Evolutionary conservation across 495 filamentous ascomycete species (phyloP).

Genomic region (Neurospora sp.): DNA sequence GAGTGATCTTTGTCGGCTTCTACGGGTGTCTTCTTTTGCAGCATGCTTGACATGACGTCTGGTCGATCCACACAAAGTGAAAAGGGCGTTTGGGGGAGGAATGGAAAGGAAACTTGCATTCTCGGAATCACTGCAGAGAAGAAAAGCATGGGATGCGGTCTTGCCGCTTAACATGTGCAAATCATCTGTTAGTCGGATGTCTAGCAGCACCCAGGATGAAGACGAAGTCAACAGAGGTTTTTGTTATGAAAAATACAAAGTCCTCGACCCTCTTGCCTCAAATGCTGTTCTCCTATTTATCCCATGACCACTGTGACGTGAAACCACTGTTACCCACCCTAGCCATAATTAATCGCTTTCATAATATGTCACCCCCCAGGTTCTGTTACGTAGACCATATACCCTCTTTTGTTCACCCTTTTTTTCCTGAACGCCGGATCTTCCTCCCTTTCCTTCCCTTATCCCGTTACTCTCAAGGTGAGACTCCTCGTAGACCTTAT

Average conservation of each 20-base stretch:
- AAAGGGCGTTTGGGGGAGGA: conserved; percentile 17
- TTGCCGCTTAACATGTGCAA: background rate
- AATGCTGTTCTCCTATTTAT: background rate
- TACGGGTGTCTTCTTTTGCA: conserved; percentile 10
- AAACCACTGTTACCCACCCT: background rate
- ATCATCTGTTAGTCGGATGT: background rate
- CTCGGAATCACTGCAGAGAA: conserved; percentile 11
- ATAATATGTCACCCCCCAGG: background rate
- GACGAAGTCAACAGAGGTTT: background rate
- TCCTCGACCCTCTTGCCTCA: background rate
- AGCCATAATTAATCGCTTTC: background rate
- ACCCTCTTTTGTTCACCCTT: background rate
- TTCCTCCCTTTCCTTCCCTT: background rate
- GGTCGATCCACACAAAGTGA: background rate
- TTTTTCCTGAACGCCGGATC: background rate
- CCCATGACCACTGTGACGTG: background rate
- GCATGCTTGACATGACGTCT: conserved; percentile 4
- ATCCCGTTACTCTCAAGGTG: background rate
- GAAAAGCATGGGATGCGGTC: background rate
- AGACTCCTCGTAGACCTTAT: background rate
- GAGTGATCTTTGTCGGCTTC: conserved; percentile 5
- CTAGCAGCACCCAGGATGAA: background rate
- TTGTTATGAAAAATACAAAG: background rate
- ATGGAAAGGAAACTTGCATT: conserved; percentile 27
- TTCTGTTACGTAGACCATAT: background rate